Percentiles rank a stretch among this genome's conserved stretches.
These are phyloP conservation scores for Globisporangium viniferum DNA, from an alignment of 352 stramenopile species.

Conservation along the genomic window DNA sequence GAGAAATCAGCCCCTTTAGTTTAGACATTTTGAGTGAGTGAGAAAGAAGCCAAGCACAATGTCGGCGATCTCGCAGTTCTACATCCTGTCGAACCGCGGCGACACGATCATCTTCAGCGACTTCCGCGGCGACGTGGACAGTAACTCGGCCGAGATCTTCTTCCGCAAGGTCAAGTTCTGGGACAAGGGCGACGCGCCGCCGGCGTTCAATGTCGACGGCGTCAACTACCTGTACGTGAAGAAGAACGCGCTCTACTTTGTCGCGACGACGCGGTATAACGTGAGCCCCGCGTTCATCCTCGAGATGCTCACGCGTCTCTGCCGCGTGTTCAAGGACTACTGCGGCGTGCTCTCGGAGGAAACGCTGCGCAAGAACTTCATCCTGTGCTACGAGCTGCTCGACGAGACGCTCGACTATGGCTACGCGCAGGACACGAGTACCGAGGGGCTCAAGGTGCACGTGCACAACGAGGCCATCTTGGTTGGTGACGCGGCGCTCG, in stretches of 20 bases:
- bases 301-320: conserved; percentile 93
- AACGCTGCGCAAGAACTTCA: conserved; percentile 99
- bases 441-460: conserved; percentile 96
- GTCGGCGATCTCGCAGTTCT: conserved; percentile 96
- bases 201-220: conserved; percentile 96
- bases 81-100: conserved; percentile 97
- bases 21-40: background rate
- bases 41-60: conserved; percentile 15
- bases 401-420: conserved; percentile 99
- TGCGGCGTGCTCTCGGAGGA: conserved; percentile 98
- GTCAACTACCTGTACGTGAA: conserved; percentile 98
- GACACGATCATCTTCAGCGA: conserved; percentile 99
- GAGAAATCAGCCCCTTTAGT: background rate
- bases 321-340: conserved; percentile 99
- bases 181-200: conserved; percentile 95
- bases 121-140: conserved; percentile 90
- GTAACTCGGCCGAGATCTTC: conserved; percentile 94
- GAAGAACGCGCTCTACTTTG: conserved; percentile 98
- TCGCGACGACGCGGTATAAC: conserved; percentile 96
- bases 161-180: conserved; percentile 99
- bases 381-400: conserved; percentile 98
- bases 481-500: conserved; percentile 73
- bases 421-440: conserved; percentile 97
- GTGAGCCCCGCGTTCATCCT: conserved; percentile 94
- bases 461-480: conserved; percentile 98